phyloP scores from a whole-genome alignment of 2,329 filamentous ascomycete species.

The Microsporum audouinii region DNA sequence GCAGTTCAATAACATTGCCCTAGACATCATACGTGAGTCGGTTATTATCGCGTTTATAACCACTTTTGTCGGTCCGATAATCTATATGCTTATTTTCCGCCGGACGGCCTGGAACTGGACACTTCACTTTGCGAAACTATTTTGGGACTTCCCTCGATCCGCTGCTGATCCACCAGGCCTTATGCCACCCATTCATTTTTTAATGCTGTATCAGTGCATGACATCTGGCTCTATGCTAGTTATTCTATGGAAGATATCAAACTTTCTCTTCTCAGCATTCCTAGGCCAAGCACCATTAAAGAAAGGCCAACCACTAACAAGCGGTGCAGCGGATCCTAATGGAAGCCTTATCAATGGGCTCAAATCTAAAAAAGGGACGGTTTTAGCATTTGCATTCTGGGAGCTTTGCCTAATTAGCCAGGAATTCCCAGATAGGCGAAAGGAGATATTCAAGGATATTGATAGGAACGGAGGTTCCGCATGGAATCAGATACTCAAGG shows the following conservation, averaged over 20 bases:
- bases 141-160: constrained; percentile 65
- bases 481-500: constrained; percentile 64
- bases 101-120: constrained; percentile 56
- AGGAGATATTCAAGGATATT: constrained; percentile 75
- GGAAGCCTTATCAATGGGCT: constrained; percentile 76
- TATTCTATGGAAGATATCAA: constrained; percentile 65
- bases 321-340: constrained; percentile 80
- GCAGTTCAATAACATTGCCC: constrained; percentile 29
- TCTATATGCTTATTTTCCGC: constrained; percentile 56
- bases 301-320: constrained; percentile 69
- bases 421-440: constrained; percentile 61
- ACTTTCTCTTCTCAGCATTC: constrained; percentile 67
- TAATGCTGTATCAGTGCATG: constrained; percentile 44
- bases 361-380: constrained; percentile 67
- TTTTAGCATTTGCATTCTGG: constrained; percentile 80
- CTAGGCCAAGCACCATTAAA: constrained; percentile 73
- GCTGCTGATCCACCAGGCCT: constrained; percentile 47
- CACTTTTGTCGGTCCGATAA: constrained; percentile 38
- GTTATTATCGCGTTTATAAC: constrained; percentile 30
- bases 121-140: constrained; percentile 56
- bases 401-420: constrained; percentile 72
- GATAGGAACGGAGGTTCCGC: constrained; percentile 68
- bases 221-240: constrained; percentile 56
- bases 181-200: constrained; percentile 44
- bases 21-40: constrained; percentile 24